Conservation (phyloP, 768 basidiomycete genomes). For the Serendipita indica region DNA sequence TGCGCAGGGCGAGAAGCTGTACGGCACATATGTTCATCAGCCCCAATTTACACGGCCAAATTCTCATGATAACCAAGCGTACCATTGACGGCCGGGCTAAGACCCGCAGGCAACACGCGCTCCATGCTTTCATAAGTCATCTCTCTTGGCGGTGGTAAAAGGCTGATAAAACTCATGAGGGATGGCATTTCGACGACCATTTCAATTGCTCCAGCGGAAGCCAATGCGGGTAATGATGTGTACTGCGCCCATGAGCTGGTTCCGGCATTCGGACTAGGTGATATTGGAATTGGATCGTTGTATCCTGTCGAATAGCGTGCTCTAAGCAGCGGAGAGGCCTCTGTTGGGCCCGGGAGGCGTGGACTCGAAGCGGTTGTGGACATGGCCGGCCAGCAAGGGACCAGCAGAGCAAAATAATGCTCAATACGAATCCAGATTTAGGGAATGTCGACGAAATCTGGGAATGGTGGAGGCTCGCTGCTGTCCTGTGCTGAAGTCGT, state of each 20-base stretch:
- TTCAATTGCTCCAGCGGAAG: background rate
- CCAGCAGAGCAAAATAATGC: background rate
- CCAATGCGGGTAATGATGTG: background rate
- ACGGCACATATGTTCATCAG: background rate
- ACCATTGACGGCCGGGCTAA: background rate
- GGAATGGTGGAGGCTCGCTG: no score
- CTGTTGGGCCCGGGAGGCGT: background rate
- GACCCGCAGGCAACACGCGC: background rate
- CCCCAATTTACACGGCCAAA: background rate
- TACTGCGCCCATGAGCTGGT: background rate
- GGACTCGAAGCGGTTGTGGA: background rate
- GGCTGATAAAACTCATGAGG: slow-evolving; percentile 7
- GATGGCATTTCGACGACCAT: background rate
- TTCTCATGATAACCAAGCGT: background rate
- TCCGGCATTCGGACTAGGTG: background rate
- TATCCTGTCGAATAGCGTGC: slow-evolving; percentile 6
- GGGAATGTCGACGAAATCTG: no score
- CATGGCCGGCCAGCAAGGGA: background rate
- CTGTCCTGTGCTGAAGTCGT: no score
- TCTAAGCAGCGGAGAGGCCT: slow-evolving; percentile 3
- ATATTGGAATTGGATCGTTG: background rate
- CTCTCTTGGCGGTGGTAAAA: background rate
- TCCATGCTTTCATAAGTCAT: background rate
- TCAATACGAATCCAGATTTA: no score
- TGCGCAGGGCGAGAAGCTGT: background rate